Percentiles rank a stretch among this genome's conserved stretches.
These are phyloP conservation scores for Zopfia rhizophila DNA, from an alignment of 2,329 filamentous ascomycete genomes.

Conservation along the genomic window DNA sequence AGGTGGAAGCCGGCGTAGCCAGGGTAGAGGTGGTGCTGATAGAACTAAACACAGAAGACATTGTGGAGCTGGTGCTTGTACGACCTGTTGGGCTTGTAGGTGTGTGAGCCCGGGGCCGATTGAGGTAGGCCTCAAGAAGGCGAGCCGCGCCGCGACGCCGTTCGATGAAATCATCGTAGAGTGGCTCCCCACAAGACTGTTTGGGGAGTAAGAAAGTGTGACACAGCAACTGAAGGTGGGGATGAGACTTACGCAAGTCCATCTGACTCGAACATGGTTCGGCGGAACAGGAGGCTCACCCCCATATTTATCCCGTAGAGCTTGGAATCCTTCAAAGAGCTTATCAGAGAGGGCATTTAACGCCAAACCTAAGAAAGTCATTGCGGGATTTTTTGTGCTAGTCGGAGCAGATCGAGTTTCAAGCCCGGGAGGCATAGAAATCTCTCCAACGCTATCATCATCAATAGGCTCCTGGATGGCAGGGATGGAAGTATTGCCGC, in stretches of 20 bases:
- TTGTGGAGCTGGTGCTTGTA: constrained; percentile 37
- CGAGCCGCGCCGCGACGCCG: constrained; percentile 49
- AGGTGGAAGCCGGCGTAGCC: constrained; percentile 41
- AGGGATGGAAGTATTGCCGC: constrained; percentile 12
- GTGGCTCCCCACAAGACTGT: constrained; percentile 43
- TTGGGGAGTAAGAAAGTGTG: neutral
- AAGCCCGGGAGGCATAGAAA: constrained; percentile 30
- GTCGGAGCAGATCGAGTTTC: constrained; percentile 30
- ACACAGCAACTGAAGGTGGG: too few species aligned
- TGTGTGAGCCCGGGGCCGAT: constrained; percentile 41
- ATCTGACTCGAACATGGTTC: constrained; percentile 47
- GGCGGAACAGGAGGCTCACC: constrained; percentile 41
- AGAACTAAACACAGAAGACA: constrained; percentile 40
- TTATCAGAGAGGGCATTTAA: constrained; percentile 34
- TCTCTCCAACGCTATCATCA: constrained; percentile 28
- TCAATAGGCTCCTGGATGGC: constrained; percentile 26
- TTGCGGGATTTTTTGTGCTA: constrained; percentile 17
- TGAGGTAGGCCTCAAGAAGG: constrained; percentile 51
- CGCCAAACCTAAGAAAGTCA: constrained; percentile 34
- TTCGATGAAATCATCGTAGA: constrained; percentile 55
- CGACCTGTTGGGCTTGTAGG: constrained; percentile 32
- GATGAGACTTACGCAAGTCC: constrained; percentile 46
- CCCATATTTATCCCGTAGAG: constrained; percentile 35
- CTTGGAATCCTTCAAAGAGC: constrained; percentile 29
- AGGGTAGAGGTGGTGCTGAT: constrained; percentile 38